Percentiles rank a stretch among this genome's conserved stretches.
Evolutionary conservation across 116 monocot genomes (phyloP).

Genomic region (Phalaenopsis hybrid): DNA sequence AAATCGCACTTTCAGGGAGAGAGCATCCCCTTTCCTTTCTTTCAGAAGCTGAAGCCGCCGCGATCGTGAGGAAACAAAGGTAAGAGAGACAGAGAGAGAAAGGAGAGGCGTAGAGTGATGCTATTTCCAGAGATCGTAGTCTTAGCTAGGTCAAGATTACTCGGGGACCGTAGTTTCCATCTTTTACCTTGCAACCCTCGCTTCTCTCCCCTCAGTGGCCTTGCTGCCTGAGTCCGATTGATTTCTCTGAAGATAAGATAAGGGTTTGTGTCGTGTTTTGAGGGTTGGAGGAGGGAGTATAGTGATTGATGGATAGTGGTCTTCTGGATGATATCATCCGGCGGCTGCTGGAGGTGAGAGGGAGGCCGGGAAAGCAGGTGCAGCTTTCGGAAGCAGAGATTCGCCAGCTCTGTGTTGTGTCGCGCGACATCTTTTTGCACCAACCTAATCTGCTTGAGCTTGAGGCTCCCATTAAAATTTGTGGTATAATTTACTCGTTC

Average conservation of each 20-base stretch:
- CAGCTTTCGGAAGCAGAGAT: constrained; percentile 32
- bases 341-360: constrained; percentile 23
- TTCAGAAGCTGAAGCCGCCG: neutral
- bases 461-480: constrained; percentile 34
- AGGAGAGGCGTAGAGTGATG: constrained; percentile 1
- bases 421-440: constrained; percentile 22
- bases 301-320: constrained; percentile 18
- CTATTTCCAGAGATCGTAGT: constrained; percentile 1
- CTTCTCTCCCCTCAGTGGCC: neutral
- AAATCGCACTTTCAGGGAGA: too few relatives aligned
- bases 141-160: neutral
- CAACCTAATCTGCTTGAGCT: constrained; percentile 33
- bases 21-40: too few relatives aligned
- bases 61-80: neutral
- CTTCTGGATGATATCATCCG: constrained; percentile 23
- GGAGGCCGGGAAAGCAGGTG: constrained; percentile 32
- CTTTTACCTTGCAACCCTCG: neutral
- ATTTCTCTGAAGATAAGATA: neutral
- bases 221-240: neutral
- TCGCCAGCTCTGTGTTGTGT: constrained; percentile 19
- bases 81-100: neutral
- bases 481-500: constrained; percentile 10
- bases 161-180: neutral
- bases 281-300: constrained; percentile 1
- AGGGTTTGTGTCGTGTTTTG: constrained; percentile 7